A percentile compares a stretch with the other conserved stretches of the same genome.
These are phyloP conservation scores for Ceratocystis cubensis DNA, from an alignment of 2,329 filamentous ascomycete genomes.

Conservation along the genomic window DNA sequence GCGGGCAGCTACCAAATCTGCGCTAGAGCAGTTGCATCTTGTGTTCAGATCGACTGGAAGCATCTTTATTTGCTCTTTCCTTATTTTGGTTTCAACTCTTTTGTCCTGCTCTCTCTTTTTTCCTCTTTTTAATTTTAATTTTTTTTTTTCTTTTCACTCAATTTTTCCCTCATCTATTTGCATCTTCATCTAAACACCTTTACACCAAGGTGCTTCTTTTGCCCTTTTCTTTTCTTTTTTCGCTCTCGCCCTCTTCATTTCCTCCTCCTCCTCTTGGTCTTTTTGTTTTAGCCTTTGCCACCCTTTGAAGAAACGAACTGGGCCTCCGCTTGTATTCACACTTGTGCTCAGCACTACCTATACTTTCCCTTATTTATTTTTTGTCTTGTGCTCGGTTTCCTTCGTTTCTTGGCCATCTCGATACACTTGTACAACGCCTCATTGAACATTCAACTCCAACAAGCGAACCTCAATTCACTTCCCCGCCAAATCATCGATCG, in stretches of 20 bases:
- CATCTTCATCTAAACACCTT: background rate
- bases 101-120: background rate
- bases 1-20: constrained; percentile 2
- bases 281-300: background rate
- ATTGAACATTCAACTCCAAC: background rate
- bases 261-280: background rate
- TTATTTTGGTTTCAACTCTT: background rate
- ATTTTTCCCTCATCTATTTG: background rate
- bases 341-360: background rate
- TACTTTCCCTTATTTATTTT: background rate
- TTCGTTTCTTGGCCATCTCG: background rate
- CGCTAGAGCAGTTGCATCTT: constrained; percentile 6
- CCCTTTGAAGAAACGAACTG: background rate
- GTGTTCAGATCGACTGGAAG: constrained; percentile 1
- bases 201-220: background rate
- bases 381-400: background rate
- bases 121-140: background rate
- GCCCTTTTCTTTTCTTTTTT: background rate
- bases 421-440: background rate
- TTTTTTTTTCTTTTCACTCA: background rate
- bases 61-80: background rate
- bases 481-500: background rate
- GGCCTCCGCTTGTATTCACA: background rate
- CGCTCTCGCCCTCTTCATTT: too few relatives aligned
- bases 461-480: background rate